These are phyloP conservation scores for Aspergillus candidus DNA, from an alignment of 2,329 filamentous ascomycete genomes.

Conservation along the genomic window DNA sequence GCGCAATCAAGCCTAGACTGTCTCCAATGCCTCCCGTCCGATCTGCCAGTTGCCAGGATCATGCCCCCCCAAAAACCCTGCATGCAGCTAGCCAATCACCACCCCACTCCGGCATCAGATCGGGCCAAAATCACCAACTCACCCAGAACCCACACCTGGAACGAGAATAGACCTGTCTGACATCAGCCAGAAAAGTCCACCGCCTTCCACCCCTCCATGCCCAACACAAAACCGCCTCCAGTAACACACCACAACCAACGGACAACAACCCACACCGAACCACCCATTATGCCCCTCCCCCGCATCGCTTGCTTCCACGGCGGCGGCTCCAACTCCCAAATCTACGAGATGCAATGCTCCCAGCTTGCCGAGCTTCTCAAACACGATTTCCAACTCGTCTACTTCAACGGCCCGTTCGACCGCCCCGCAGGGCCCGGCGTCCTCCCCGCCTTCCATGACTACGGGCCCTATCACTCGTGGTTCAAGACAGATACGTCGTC, in stretches of 20 bases:
- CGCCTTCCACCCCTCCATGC: too few species aligned
- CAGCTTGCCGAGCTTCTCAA: constrained; percentile 12
- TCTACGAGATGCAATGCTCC: constrained; percentile 16
- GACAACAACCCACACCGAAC: neutral
- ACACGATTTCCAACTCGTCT: constrained; percentile 14
- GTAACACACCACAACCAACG: neutral
- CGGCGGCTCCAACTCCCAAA: constrained; percentile 13
- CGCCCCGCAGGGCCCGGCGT: constrained; percentile 15
- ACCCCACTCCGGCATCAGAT: too few species aligned
- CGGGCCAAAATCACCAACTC: too few species aligned
- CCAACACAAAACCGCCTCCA: too few species aligned
- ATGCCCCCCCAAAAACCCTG: too few species aligned
- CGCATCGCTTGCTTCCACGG: constrained; percentile 22
- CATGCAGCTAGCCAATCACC: too few species aligned
- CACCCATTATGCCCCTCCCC: constrained; percentile 5
- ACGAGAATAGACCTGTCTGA: too few species aligned
- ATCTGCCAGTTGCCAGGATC: too few species aligned
- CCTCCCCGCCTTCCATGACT: constrained; percentile 16
- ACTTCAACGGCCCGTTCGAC: constrained; percentile 16
- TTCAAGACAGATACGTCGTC: constrained; percentile 9
- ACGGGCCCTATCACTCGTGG: constrained; percentile 16
- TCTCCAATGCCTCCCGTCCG: too few species aligned
- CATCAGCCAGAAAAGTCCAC: too few species aligned
- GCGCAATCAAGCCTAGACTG: too few species aligned
- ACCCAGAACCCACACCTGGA: too few species aligned